phyloP scores from a whole-genome alignment of 2,329 filamentous ascomycete species.

The Leptographium wingfieldii region DNA sequence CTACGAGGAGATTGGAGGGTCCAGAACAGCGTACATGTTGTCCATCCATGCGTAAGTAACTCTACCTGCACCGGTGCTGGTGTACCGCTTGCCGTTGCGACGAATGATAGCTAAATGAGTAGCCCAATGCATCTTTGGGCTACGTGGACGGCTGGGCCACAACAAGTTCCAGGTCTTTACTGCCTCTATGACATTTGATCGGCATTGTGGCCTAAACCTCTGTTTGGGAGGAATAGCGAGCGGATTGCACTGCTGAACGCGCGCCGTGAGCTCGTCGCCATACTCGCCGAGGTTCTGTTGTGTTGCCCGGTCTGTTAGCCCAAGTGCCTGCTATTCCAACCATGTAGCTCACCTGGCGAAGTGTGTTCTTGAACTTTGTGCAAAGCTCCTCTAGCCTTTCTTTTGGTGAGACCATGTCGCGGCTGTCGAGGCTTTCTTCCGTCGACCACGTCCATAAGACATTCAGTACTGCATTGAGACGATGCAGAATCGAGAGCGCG shows the following conservation, averaged over 20 bases:
- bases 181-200: not conserved
- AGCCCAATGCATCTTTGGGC: not conserved
- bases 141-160: not conserved
- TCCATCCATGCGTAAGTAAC: constrained; percentile 6
- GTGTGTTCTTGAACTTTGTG: not conserved
- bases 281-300: not conserved
- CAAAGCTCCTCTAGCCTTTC: not conserved
- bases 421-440: not conserved
- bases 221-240: not conserved
- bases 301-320: not conserved
- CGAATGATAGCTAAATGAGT: constrained; percentile 7
- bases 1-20: too few species aligned
- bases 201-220: not conserved
- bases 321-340: too few species aligned
- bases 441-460: not conserved
- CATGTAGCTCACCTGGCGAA: not conserved
- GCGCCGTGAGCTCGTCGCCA: not conserved
- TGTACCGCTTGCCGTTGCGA: not conserved
- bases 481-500: constrained; percentile 1
- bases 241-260: constrained; percentile 3
- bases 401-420: too few species aligned
- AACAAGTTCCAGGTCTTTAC: not conserved
- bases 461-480: not conserved
- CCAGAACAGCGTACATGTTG: not conserved
- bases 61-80: not conserved